Evolutionary conservation across 2,329 filamentous ascomycete species (phyloP).

Genomic region (Penicillium corylophilum): DNA sequence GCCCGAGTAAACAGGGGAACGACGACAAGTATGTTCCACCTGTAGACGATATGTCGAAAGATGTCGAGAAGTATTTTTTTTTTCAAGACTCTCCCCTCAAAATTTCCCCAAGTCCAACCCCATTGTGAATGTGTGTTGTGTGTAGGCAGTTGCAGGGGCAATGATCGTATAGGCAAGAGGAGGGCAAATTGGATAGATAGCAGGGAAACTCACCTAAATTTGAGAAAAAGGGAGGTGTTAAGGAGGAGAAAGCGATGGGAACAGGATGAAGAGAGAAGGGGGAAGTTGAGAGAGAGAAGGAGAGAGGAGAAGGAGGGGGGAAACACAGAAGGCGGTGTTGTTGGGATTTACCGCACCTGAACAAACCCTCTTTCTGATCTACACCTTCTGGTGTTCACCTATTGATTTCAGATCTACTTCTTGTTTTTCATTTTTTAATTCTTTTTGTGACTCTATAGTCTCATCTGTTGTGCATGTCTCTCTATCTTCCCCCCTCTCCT

Average conservation of each 20-base stretch:
- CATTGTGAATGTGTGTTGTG: conserved; percentile 13
- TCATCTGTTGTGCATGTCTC: not conserved
- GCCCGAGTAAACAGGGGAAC: conserved; percentile 20
- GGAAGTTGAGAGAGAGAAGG: conserved; percentile 15
- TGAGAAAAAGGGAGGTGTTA: conserved; percentile 15
- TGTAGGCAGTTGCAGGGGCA: conserved; percentile 10
- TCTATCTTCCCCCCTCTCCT: not conserved
- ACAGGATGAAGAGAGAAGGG: conserved; percentile 15
- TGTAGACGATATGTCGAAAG: not conserved
- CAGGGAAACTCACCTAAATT: conserved; percentile 26
- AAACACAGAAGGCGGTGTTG: conserved; percentile 28
- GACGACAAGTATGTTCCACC: not conserved
- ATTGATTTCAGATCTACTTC: not conserved
- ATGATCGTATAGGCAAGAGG: conserved; percentile 6
- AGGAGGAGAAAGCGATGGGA: conserved; percentile 11
- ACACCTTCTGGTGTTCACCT: not conserved
- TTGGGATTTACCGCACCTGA: conserved; percentile 23
- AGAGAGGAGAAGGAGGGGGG: conserved; percentile 23
- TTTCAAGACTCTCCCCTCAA: not conserved
- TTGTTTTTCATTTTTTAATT: not conserved
- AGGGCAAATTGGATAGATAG: conserved; percentile 8
- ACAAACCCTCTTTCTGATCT: not conserved
- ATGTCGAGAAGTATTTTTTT: not conserved
- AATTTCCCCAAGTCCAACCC: conserved; percentile 4
- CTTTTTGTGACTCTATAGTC: not conserved